phyloP scores from a whole-genome alignment of 768 basidiomycete species.

The Gloeopeniophorella convolvens region DNA sequence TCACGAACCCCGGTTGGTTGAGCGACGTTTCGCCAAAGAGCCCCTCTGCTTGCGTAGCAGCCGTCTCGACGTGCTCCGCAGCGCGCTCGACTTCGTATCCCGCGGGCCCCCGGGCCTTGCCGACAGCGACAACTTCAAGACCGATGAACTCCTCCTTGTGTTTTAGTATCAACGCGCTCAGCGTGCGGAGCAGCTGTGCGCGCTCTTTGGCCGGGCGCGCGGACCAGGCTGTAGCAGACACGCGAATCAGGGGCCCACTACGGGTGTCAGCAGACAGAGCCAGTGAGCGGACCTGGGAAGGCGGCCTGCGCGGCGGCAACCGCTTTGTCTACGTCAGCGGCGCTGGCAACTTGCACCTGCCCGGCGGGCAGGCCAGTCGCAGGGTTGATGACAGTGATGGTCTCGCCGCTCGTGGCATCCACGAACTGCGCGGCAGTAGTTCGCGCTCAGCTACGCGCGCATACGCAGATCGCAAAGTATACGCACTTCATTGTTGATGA shows the following conservation, averaged over 20 bases:
- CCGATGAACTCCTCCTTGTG: slow-evolving; percentile 42
- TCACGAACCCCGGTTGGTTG: background rate
- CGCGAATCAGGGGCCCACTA: slow-evolving; percentile 43
- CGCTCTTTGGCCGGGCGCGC: slow-evolving; percentile 42
- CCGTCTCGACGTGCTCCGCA: background rate
- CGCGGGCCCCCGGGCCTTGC: slow-evolving; percentile 26
- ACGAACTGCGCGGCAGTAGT: background rate
- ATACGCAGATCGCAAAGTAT: background rate
- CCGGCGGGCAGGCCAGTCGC: slow-evolving; percentile 34
- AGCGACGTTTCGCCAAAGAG: background rate
- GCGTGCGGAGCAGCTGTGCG: slow-evolving; percentile 37
- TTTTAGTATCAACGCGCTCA: slow-evolving; percentile 46
- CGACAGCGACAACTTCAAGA: slow-evolving; percentile 46
- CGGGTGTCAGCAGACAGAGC: slow-evolving; percentile 36
- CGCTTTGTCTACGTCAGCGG: slow-evolving; percentile 41
- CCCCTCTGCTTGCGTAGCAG: background rate
- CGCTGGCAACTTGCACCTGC: slow-evolving; percentile 29
- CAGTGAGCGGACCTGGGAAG: slow-evolving; percentile 35
- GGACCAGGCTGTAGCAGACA: slow-evolving; percentile 37
- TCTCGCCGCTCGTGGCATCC: background rate
- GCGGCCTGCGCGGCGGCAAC: slow-evolving; percentile 37
- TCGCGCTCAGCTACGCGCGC: background rate
- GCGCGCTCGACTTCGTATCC: background rate
- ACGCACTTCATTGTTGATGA: background rate
- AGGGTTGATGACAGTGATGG: background rate